Base-by-base conservation (phyloP, 169 alveolate species). In the Eimeria sp. region DNA sequence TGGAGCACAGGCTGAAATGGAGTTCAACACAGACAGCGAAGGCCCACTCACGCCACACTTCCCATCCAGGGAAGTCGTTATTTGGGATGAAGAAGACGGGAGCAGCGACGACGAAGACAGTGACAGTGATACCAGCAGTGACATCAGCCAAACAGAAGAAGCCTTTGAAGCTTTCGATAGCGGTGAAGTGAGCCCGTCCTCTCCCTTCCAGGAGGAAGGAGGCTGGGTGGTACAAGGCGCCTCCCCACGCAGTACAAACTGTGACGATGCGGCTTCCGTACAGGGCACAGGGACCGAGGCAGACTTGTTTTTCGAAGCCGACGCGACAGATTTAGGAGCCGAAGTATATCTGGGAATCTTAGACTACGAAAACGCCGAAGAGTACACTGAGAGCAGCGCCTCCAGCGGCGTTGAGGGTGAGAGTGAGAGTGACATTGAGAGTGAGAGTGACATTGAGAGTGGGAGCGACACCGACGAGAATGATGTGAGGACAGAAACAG, bases 191-290 rank as follows among this genome's bases (percentile, higher is more conserved):
- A 33, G 20, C 33, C 16, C 56, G 4, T 16, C 43, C 20, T 40
- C 83, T 37, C 58, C 58, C 14, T 37, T 74, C 43, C 33, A 40
- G 6, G 83, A 40, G 4, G 83, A 56, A 27, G 46, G n/a, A 14
- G 88, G 49, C 11, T 78, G 88, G 88, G 88, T 78, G 40, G 46
- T 78, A 43, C 71, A 78, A n/a, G 68, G 6, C 25, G n/a, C 49
- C 49, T 49, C 46, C 14, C 88, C 88, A 20, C 88, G 46, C 10
- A 25, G 46, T 27, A n/a, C 46, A 6, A 20, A 25, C 68, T 52
- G 68, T 54, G 62, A 30, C 25, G 88, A 52, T 25, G 27, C 52
- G 43, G 16, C 71, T 25, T 14, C 49, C 27, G 68, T 11, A 25
- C 37, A 40, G 43, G 11, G n/a, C 68, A 27, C 88, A n/a, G 46